Evolutionary conservation across 352 stramenopile species (phyloP), one percentile per base, ranked within the genome.

Genomic region (Plasmopara halstedii): DNA sequence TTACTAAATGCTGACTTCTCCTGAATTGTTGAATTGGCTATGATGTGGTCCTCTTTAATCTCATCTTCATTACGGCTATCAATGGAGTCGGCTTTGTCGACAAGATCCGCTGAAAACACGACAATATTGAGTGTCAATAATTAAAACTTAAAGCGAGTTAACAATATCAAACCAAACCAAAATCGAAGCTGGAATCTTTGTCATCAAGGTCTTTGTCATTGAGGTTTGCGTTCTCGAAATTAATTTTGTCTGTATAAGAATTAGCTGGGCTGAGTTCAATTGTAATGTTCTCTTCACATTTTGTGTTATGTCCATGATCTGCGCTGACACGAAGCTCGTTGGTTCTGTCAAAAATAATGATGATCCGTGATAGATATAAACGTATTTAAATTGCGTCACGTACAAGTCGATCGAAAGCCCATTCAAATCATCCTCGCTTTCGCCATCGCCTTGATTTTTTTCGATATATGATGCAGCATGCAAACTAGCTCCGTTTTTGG

Each of bases 361-460:
- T 11, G 39, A 59, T 39, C n/a, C 18, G 49, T 32, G 21, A 56
- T 61, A 58, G 47, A 55, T 46, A 48, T 51, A 31, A 22, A 38
- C n/a, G n/a, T n/a, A n/a, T n/a, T 5, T 29, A 29, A 4, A 29
- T 29, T 11, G 25, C 11, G 7, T 29, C 25, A 50, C 68, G 43
- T 55, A 90, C 78, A 86, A 50, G 46, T 90, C 78, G 5, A 90
- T 73, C 32, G 70, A 83, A 1, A 87, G 27, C 13, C 59, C 58
- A 38, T 58, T 63, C 2, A 69, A 53, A 0, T 65, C 54, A 21
- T 37, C 25, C 23, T n/a, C 33, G 11, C 18, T 11, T 23, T 31
- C 26, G 50, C 39, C 18, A 38, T 15, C 22, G 17, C 7, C 25
- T 29, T 10, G 32, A 42, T 8, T 43, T 27, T 14, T 4, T 27